phyloP scores from a whole-genome alignment of 164 flowering plant species.

The Kingdonia uniflora region DNA sequence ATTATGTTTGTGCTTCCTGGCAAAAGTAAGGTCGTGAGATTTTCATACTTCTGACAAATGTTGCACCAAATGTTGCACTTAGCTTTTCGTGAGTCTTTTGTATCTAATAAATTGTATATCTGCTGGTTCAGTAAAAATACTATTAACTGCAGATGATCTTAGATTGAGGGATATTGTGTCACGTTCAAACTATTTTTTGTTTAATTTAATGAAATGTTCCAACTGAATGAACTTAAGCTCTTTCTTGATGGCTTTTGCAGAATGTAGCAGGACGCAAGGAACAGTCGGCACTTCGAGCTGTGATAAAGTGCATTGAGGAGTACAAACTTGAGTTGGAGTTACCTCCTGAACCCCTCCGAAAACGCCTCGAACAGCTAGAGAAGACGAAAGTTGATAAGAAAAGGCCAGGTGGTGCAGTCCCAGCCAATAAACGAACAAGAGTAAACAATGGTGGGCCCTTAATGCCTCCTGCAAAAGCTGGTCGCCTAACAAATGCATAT shows the following conservation, averaged over 20 bases:
- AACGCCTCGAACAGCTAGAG: conserved; percentile 88
- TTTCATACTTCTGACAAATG: too few relatives aligned
- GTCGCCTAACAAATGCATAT: conserved; percentile 78
- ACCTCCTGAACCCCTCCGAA: conserved; percentile 80
- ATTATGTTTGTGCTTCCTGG: too few relatives aligned
- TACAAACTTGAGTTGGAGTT: conserved; percentile 84
- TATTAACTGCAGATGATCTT: too few relatives aligned
- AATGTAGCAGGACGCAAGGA: conserved; percentile 75
- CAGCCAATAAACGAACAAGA: conserved; percentile 87
- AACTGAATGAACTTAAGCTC: conserved; percentile 1
- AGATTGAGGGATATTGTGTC: too few relatives aligned
- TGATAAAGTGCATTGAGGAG: conserved; percentile 90
- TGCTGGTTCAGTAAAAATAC: too few relatives aligned
- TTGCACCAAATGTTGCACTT: too few relatives aligned
- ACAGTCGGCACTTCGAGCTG: conserved; percentile 84
- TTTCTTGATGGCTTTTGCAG: conserved; percentile 22
- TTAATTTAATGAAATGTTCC: neutral
- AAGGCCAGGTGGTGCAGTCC: conserved; percentile 56
- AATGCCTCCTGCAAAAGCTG: conserved; percentile 99
- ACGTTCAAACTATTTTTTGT: too few relatives aligned
- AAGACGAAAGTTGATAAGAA: conserved; percentile 77
- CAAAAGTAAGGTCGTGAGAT: too few relatives aligned
- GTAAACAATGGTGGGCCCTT: conserved; percentile 70
- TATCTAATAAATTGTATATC: too few relatives aligned
- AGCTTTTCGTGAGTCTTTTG: too few relatives aligned